Evolutionary conservation across 1,284 basidiomycete species (phyloP).

Genomic region (Microbotryum silenes-acaulis): DNA sequence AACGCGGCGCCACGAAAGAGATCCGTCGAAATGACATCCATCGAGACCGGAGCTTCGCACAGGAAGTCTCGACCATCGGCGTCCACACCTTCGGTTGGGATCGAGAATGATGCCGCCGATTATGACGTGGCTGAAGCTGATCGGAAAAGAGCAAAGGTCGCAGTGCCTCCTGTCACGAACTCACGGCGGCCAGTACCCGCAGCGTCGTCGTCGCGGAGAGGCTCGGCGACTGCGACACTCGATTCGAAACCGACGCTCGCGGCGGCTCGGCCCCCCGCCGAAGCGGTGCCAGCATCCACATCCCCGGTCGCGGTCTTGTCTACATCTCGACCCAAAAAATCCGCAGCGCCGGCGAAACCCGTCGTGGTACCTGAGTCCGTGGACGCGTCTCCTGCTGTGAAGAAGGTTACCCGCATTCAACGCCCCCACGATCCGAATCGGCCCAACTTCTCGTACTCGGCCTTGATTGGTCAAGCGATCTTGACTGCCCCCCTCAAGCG

Average conservation of each 20-base stretch:
- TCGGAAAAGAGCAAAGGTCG: too few relatives aligned
- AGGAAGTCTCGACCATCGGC: too few relatives aligned
- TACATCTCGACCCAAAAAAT: neutral
- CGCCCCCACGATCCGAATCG: slow-evolving; percentile 13
- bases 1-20: neutral
- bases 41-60: too few relatives aligned
- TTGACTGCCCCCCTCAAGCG: slow-evolving; percentile 73
- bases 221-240: neutral
- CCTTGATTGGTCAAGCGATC: slow-evolving; percentile 88
- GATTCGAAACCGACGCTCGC: neutral
- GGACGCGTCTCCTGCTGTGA: neutral
- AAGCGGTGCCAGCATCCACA: neutral
- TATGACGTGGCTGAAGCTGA: too few relatives aligned
- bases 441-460: slow-evolving; percentile 66
- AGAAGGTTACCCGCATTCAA: neutral
- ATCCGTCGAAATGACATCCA: neutral
- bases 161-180: too few relatives aligned
- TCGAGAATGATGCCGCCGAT: too few relatives aligned
- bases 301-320: neutral
- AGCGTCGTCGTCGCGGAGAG: too few relatives aligned
- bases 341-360: neutral
- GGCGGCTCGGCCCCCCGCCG: neutral
- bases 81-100: too few relatives aligned
- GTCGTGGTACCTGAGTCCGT: too few relatives aligned
- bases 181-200: too few relatives aligned